Evolutionary conservation across 768 basidiomycete species (phyloP).

Genomic region (Calocybe gangraenosa): DNA sequence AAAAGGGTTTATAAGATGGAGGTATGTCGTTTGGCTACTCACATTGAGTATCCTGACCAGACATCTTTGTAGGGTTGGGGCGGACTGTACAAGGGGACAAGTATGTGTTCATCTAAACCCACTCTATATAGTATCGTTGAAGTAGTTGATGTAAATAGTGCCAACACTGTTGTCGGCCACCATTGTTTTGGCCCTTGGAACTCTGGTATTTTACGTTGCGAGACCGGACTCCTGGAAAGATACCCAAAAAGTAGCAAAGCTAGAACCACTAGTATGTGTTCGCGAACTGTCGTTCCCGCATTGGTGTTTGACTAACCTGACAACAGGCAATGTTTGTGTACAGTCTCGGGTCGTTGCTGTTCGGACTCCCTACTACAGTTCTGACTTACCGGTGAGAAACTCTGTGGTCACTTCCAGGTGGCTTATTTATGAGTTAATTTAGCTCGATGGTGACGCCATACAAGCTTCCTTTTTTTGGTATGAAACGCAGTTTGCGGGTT

Average conservation of each 20-base stretch:
- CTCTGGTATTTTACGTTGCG: too few relatives aligned
- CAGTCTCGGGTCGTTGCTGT: neutral
- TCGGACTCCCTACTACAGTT: neutral
- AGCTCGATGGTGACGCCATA: conserved; percentile 81
- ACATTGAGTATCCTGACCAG: neutral
- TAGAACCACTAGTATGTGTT: too few relatives aligned
- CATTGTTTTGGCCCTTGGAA: too few relatives aligned
- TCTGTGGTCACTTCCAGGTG: neutral
- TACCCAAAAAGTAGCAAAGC: too few relatives aligned
- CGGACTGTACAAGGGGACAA: neutral
- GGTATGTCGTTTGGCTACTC: neutral
- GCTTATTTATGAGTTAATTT: neutral
- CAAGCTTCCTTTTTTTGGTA: conserved; percentile 59
- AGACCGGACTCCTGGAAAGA: too few relatives aligned
- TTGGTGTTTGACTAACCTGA: neutral
- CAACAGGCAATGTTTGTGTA: neutral
- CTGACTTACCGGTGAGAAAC: neutral
- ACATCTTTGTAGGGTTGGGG: neutral
- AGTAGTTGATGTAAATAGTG: too few relatives aligned
- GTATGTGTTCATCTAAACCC: neutral
- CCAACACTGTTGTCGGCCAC: too few relatives aligned
- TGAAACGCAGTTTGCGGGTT: conserved; percentile 55
- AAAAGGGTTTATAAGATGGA: neutral
- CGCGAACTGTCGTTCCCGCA: too few relatives aligned
- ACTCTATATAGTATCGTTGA: too few relatives aligned